These are phyloP conservation scores for Pythium diclinum DNA, from an alignment of 352 stramenopile genomes.

Conservation along the genomic window DNA sequence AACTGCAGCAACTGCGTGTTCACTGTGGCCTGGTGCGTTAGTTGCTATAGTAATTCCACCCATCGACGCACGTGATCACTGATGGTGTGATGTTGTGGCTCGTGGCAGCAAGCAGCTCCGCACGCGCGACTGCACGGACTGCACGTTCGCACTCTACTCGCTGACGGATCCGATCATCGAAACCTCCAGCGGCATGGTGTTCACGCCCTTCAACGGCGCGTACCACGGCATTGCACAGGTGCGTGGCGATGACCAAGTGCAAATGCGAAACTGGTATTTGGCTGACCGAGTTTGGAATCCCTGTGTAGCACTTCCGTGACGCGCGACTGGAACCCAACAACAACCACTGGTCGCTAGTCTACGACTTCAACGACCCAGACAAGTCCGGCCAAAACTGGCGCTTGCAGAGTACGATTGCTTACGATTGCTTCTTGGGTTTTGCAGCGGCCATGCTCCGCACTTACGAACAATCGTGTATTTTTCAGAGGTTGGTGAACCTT, in stretches of 20 bases:
- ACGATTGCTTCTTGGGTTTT: conserved; percentile 18
- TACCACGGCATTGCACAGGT: conserved; percentile 70
- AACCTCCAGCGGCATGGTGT: conserved; percentile 79
- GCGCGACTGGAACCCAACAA: conserved; percentile 75
- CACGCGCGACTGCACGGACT: conserved; percentile 79
- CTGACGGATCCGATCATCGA: conserved; percentile 92
- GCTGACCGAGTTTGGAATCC: not conserved
- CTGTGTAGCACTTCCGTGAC: conserved; percentile 57
- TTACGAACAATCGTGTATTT: conserved; percentile 24
- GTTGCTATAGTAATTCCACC: not conserved
- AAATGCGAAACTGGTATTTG: not conserved
- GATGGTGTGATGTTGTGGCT: not conserved
- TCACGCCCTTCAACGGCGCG: conserved; percentile 88
- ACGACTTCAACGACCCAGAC: conserved; percentile 91
- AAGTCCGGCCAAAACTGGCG: conserved; percentile 71
- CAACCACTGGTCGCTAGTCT: conserved; percentile 90
- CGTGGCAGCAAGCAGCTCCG: conserved; percentile 83
- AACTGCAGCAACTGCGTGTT: conserved; percentile 90
- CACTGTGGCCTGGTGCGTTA: conserved; percentile 75
- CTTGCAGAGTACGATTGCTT: conserved; percentile 48
- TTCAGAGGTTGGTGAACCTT: conserved; percentile 42
- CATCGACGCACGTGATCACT: not conserved
- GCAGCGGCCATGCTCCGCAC: too few relatives aligned
- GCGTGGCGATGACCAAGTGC: not conserved
- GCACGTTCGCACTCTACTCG: conserved; percentile 86